Percentiles rank a stretch among this genome's conserved stretches.
Evolutionary conservation across 352 stramenopile species (phyloP).

Genomic region (Phytophthora tubulina): DNA sequence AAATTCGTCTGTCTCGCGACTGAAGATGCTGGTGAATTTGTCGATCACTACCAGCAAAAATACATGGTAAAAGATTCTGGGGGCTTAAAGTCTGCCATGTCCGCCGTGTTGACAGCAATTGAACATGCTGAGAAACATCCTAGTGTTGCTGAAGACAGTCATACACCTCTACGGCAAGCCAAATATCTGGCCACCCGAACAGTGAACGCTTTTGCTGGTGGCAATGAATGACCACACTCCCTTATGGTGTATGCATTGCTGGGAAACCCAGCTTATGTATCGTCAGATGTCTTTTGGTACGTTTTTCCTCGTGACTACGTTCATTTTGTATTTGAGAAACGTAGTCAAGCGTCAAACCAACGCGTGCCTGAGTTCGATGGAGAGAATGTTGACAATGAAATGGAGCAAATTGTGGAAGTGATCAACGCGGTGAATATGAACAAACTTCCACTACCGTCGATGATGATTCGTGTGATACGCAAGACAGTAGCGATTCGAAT

Average conservation of each 20-base stretch:
- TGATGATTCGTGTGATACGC: not conserved
- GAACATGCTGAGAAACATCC: not conserved
- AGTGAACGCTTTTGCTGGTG: conserved; percentile 8
- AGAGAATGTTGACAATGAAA: not conserved
- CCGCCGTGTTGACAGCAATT: not conserved
- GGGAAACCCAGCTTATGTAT: conserved; percentile 3
- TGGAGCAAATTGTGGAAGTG: not conserved
- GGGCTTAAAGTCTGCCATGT: not conserved
- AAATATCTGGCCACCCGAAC: conserved; percentile 9
- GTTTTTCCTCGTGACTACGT: conserved; percentile 7
- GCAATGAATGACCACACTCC: conserved; percentile 13
- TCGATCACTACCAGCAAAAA: conserved; percentile 12
- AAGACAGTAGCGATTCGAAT: not conserved
- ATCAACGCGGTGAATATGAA: not conserved
- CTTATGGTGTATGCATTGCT: conserved; percentile 15
- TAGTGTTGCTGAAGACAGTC: conserved; percentile 1
- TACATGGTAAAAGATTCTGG: conserved; percentile 12
- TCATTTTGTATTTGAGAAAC: not conserved
- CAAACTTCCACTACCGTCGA: not conserved
- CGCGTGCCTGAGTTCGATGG: not conserved
- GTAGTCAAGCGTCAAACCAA: too few relatives aligned
- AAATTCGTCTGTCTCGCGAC: conserved; percentile 7
- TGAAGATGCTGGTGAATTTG: conserved; percentile 14
- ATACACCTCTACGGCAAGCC: not conserved
- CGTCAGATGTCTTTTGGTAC: conserved; percentile 15